Conservation (phyloP, 768 basidiomycete genomes). For the Leccinum imitatum region DNA sequence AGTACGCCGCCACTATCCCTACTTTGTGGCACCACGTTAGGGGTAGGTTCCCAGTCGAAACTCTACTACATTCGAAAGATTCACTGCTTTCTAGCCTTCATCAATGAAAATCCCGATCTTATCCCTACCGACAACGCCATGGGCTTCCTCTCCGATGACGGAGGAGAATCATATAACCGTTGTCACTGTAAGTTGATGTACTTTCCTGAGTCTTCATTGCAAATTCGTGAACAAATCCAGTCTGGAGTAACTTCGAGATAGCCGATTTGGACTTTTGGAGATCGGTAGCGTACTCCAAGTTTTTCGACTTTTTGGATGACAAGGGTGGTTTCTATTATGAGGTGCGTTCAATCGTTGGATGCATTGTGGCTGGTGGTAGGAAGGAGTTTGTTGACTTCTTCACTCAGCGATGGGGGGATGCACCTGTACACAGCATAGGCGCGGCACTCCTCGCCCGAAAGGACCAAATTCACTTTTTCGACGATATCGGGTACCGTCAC, state of each 20-base stretch:
- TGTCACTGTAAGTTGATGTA: constrained; percentile 63
- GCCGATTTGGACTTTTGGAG: constrained; percentile 90
- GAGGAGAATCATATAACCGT: constrained; percentile 68
- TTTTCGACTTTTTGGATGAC: constrained; percentile 78
- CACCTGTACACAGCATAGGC: constrained; percentile 84
- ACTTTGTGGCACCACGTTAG: constrained; percentile 76
- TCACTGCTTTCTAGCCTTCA: constrained; percentile 55
- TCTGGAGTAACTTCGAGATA: constrained; percentile 81
- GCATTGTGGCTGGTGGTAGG: background rate
- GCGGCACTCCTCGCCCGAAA: constrained; percentile 72
- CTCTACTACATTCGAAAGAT: background rate
- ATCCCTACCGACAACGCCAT: constrained; percentile 66
- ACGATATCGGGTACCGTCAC: constrained; percentile 84
- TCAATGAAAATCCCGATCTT: constrained; percentile 57
- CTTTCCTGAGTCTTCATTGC: background rate
- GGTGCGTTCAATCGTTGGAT: constrained; percentile 39
- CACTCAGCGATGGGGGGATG: constrained; percentile 76
- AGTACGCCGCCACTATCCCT: constrained; percentile 78
- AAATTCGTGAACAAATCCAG: constrained; percentile 38
- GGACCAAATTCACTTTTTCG: constrained; percentile 79
- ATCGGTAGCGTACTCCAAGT: constrained; percentile 76
- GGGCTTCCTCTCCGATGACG: constrained; percentile 69
- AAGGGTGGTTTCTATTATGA: constrained; percentile 93
- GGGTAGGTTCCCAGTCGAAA: constrained; percentile 39
- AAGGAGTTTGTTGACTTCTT: background rate